Conservation (phyloP, 176 grass and related monocot genomes). For the Puccinellia tenuiflora region DNA sequence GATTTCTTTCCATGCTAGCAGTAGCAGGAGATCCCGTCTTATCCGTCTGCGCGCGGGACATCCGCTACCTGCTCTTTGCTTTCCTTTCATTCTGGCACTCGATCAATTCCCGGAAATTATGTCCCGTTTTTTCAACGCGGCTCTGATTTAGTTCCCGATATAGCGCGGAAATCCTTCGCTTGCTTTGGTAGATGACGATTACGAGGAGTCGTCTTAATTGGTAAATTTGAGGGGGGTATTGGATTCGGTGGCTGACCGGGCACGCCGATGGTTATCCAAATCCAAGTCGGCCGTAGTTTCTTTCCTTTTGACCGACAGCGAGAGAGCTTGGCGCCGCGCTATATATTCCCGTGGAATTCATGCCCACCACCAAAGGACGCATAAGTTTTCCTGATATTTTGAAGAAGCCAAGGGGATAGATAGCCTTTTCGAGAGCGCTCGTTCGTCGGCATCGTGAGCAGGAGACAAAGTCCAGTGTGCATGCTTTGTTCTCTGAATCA, state of each 20-base stretch:
- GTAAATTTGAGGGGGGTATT: slow-evolving; percentile 12
- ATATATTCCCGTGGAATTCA: slow-evolving; percentile 11
- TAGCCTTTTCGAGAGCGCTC: neutral
- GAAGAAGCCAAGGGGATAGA: slow-evolving; percentile 8
- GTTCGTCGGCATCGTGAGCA: slow-evolving; percentile 2
- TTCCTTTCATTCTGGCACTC: neutral
- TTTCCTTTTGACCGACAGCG: neutral
- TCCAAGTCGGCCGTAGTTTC: neutral
- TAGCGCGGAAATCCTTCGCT: neutral
- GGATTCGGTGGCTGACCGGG: slow-evolving; percentile 7
- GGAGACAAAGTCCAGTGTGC: slow-evolving; percentile 10
- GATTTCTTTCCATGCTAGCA: slow-evolving; percentile 18
- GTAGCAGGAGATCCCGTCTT: neutral
- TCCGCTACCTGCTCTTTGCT: neutral
- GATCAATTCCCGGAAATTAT: neutral
- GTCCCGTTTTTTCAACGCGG: neutral
- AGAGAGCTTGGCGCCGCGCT: neutral
- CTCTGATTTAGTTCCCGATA: neutral
- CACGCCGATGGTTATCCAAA: slow-evolving; percentile 23
- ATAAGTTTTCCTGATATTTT: neutral
- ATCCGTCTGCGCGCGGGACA: neutral
- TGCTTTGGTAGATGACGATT: neutral
- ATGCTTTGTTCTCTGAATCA: neutral
- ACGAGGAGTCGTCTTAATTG: neutral
- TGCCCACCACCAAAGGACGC: neutral